Base-by-base conservation (phyloP, 129 eudicot genomes). In the Dittrichia graveolens region DNA sequence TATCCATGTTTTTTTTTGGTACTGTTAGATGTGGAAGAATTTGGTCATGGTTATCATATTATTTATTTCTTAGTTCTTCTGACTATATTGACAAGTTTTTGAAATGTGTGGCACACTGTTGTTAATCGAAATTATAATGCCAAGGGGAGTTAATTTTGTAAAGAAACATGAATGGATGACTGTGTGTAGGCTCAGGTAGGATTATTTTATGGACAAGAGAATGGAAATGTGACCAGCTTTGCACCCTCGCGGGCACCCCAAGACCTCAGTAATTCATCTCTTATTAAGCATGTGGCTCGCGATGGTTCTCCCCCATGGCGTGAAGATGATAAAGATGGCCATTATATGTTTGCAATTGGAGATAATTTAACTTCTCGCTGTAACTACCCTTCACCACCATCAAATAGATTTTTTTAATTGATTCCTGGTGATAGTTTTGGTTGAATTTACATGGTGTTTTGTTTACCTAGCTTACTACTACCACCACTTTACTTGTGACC, bases 101-200 rank as follows among this genome's bases (percentile, higher is more conserved):
- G 35, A 44, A 74, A 68, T 19, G 8, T 66, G 24, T 67, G 62
- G 8, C 49, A n/a, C 49, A 13, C 43, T 72, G 72, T 35, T 69
- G 75, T 11, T 39, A 52, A 18, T 13, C 6, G 31, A 24, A 35
- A 24, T 64, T 16, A 68, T 69, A 18, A 49, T 46, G 48, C 35
- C 41, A 39, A 75, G 62, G 78, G 59, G 81, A 57, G 79, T 75
- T 71, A 24, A 50, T 69, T 66, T 52, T 72, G 61, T 66, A 83
- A 67, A 81, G 80, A 78, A 69, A 78, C 62, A 71, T 87, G 87
- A 83, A 90, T 87, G 86, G 75, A 87, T 90, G 85, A 82, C 82
- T 87, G 96, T 90, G 92, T 89, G 96, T 90, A 87, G 96, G 94
- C 96, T 90, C 96, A 90, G 96, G 78, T 90, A 87, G 94, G 93